Conservation (phyloP, 2,329 filamentous ascomycete species). For the Ophiocordyceps sinensis region DNA sequence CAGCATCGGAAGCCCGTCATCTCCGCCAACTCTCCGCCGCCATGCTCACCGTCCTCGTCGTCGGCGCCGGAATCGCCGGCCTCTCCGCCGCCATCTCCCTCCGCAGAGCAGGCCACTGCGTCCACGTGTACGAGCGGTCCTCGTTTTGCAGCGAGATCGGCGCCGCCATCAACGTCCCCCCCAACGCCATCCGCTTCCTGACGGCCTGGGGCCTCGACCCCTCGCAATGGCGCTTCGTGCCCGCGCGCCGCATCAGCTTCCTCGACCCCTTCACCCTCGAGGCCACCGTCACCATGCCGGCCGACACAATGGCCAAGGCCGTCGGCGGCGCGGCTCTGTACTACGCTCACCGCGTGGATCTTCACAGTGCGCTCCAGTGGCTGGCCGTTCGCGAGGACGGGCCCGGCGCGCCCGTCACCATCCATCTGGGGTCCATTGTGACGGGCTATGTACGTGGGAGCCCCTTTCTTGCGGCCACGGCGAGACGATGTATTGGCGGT, state of each 20-base stretch:
- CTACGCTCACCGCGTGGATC: constrained; percentile 23
- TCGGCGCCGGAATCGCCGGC: constrained; percentile 23
- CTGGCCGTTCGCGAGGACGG: constrained; percentile 16
- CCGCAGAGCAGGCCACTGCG: constrained; percentile 17
- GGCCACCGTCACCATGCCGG: constrained; percentile 1
- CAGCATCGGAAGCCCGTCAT: neutral
- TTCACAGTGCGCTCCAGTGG: constrained; percentile 20
- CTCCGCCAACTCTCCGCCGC: neutral
- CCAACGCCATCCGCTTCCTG: constrained; percentile 21
- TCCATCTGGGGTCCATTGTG: constrained; percentile 11
- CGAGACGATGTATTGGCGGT: neutral
- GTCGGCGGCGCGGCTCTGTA: constrained; percentile 18
- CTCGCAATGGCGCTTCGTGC: constrained; percentile 12
- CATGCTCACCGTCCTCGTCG: constrained; percentile 14
- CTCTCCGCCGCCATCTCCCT: constrained; percentile 18
- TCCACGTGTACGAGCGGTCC: constrained; percentile 23
- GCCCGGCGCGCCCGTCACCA: constrained; percentile 9
- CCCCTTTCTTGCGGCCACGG: neutral
- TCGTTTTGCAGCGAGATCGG: constrained; percentile 20
- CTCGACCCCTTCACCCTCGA: constrained; percentile 14
- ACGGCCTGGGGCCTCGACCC: constrained; percentile 21
- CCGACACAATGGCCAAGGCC: constrained; percentile 6
- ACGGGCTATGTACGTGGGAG: constrained; percentile 8
- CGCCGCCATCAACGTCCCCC: constrained; percentile 22
- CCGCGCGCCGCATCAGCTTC: constrained; percentile 7